Evolutionary conservation across 75 land plant species (phyloP).

Genomic region (Selaginella moellendorffii): DNA sequence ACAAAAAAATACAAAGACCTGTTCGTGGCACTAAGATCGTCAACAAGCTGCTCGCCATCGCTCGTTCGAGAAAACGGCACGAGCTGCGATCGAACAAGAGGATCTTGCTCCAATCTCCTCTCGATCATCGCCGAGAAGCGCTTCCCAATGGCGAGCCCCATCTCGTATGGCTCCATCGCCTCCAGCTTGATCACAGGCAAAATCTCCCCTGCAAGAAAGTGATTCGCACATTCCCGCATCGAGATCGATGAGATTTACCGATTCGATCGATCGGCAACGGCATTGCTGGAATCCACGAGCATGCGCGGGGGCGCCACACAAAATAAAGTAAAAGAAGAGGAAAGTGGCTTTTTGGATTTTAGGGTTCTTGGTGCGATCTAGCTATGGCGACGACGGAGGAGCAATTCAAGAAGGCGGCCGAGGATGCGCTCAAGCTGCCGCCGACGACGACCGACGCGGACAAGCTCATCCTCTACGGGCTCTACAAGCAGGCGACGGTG

Average conservation of each 20-base stretch:
- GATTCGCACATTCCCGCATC: no score
- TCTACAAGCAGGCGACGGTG: conserved; percentile 89
- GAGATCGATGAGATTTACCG: no score
- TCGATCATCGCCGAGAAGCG: conserved; percentile 40
- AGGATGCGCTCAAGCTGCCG: conserved; percentile 66
- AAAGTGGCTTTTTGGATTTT: no score
- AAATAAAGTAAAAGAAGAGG: no score
- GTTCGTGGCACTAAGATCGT: conserved; percentile 37
- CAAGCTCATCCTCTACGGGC: conserved; percentile 79
- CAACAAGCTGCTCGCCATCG: conserved; percentile 30
- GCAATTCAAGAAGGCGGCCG: conserved; percentile 82
- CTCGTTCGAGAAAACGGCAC: conserved; percentile 52
- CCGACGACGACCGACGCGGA: conserved; percentile 50
- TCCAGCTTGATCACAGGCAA: conserved; percentile 16
- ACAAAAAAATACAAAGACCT: conserved; percentile 11
- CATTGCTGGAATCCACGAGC: no score
- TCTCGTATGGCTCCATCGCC: conserved; percentile 22
- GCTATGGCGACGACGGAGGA: conserved; percentile 30
- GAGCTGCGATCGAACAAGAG: conserved; percentile 50
- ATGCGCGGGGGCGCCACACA: no score
- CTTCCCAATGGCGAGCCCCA: conserved; percentile 58
- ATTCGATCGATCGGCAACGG: no score
- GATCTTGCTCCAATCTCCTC: conserved; percentile 50
- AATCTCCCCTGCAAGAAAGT: no score
- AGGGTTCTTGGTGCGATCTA: no score